A percentile compares a stretch with the other conserved stretches of the same genome.
Conservation (phyloP, 106 monocot genomes). For the Platanthera guangdongensis region DNA sequence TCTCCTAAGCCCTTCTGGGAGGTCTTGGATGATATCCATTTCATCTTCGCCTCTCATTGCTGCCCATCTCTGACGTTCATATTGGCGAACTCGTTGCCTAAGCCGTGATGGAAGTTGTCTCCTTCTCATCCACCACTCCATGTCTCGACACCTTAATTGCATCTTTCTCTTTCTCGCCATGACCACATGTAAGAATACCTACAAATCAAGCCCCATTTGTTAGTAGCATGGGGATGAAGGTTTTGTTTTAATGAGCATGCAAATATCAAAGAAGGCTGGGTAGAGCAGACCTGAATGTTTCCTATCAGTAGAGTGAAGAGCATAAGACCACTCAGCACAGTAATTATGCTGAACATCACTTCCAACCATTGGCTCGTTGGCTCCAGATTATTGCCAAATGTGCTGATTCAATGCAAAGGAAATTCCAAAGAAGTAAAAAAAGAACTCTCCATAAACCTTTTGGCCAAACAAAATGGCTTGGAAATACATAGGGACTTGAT, state of each 20-base stretch:
- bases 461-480: neutral
- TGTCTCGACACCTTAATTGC: constrained; percentile 76
- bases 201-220: neutral
- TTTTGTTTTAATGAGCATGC: neutral
- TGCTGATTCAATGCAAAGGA: constrained; percentile 36
- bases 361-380: constrained; percentile 91
- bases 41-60: constrained; percentile 85
- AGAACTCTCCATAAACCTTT: neutral
- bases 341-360: constrained; percentile 88
- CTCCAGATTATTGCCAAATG: constrained; percentile 82
- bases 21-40: constrained; percentile 70
- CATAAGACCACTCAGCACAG: constrained; percentile 68
- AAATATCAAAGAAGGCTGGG: neutral
- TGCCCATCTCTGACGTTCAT: constrained; percentile 75
- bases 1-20: constrained; percentile 75
- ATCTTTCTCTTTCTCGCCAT: constrained; percentile 85
- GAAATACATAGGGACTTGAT: neutral
- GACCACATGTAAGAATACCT: constrained; percentile 91
- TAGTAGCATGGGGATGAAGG: neutral
- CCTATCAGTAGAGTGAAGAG: constrained; percentile 92
- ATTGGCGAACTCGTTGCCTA: constrained; percentile 72
- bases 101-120: constrained; percentile 77
- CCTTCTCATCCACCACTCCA: constrained; percentile 99
- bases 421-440: neutral
- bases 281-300: constrained; percentile 70